Percentiles rank a stretch among this genome's conserved stretches.
phyloP scores from a whole-genome alignment of 495 filamentous ascomycete species.

The Penicillium pancosmium region DNA sequence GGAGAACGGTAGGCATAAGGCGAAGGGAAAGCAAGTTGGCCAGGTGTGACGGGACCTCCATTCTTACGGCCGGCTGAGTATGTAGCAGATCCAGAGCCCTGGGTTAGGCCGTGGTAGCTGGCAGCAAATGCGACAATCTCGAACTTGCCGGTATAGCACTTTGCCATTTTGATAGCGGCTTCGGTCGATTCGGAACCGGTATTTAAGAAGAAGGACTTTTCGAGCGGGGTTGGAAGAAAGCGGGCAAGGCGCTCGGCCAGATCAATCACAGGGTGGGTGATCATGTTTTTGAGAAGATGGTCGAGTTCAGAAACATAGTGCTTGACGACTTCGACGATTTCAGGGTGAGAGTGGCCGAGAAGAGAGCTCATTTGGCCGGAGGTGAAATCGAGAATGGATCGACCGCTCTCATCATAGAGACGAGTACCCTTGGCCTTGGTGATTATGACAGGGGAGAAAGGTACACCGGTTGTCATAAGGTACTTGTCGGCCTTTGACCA shows the following conservation, averaged over 20 bases:
- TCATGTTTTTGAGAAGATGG: constrained; percentile 58
- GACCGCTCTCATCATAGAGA: constrained; percentile 30
- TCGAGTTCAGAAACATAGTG: constrained; percentile 48
- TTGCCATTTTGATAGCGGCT: constrained; percentile 59
- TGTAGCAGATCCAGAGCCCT: constrained; percentile 43
- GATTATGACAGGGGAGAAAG: constrained; percentile 32
- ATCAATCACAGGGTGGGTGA: constrained; percentile 53
- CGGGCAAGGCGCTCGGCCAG: constrained; percentile 48
- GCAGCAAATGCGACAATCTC: constrained; percentile 57
- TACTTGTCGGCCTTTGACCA: constrained; percentile 27
- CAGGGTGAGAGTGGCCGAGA: constrained; percentile 59
- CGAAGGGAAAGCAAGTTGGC: constrained; percentile 50
- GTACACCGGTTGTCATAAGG: constrained; percentile 32
- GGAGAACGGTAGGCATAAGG: constrained; percentile 57
- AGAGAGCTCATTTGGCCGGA: constrained; percentile 60
- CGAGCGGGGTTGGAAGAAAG: constrained; percentile 47
- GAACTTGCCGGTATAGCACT: constrained; percentile 57
- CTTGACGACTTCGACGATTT: constrained; percentile 53
- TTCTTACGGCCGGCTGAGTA: constrained; percentile 51
- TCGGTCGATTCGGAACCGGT: constrained; percentile 59
- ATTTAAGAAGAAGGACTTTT: constrained; percentile 57
- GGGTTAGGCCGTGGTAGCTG: constrained; percentile 57
- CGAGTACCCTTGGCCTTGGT: constrained; percentile 34
- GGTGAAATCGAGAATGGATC: constrained; percentile 54
- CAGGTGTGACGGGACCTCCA: constrained; percentile 39